Evolutionary conservation across 768 basidiomycete species (phyloP).

Genomic region (Lactifluus piperatus): DNA sequence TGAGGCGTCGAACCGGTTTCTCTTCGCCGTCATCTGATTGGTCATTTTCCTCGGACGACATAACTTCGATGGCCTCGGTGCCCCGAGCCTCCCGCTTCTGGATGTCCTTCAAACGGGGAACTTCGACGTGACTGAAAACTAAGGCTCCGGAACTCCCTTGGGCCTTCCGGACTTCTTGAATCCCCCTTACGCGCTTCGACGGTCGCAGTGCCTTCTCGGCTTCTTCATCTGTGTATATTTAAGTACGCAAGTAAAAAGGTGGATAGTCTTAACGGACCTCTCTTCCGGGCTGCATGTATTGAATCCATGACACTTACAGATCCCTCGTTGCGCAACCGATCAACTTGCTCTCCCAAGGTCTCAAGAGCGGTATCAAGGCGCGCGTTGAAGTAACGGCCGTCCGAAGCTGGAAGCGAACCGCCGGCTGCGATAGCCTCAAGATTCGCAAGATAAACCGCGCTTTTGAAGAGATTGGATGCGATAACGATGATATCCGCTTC

Average conservation of each 20-base stretch:
- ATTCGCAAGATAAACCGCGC: slow-evolving; percentile 65
- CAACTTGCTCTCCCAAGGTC: slow-evolving; percentile 55
- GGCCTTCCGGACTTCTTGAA: neutral
- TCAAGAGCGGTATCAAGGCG: slow-evolving; percentile 56
- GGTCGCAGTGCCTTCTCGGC: slow-evolving; percentile 37
- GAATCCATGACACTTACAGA: slow-evolving; percentile 49
- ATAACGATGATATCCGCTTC: slow-evolving; percentile 83
- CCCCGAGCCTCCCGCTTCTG: slow-evolving; percentile 7
- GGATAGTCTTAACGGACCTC: slow-evolving; percentile 35
- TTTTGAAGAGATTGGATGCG: slow-evolving; percentile 80
- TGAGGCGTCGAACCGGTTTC: slow-evolving; percentile 9
- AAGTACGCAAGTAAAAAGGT: slow-evolving; percentile 7
- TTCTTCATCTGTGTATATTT: slow-evolving; percentile 38
- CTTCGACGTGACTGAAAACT: slow-evolving; percentile 18
- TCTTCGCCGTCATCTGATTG: slow-evolving; percentile 9
- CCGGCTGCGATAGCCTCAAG: slow-evolving; percentile 61
- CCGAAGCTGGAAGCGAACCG: slow-evolving; percentile 54
- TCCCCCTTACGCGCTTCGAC: slow-evolving; percentile 69
- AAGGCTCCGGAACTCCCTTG: neutral
- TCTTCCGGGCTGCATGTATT: slow-evolving; percentile 55
- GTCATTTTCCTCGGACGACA: neutral
- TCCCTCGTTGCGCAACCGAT: slow-evolving; percentile 57
- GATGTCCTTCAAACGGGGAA: neutral
- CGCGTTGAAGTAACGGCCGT: slow-evolving; percentile 87
- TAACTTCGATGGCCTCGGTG: neutral